These are phyloP conservation scores for Candida freyschussii DNA, from an alignment of 1,139 yeast species.

Conservation along the genomic window DNA sequence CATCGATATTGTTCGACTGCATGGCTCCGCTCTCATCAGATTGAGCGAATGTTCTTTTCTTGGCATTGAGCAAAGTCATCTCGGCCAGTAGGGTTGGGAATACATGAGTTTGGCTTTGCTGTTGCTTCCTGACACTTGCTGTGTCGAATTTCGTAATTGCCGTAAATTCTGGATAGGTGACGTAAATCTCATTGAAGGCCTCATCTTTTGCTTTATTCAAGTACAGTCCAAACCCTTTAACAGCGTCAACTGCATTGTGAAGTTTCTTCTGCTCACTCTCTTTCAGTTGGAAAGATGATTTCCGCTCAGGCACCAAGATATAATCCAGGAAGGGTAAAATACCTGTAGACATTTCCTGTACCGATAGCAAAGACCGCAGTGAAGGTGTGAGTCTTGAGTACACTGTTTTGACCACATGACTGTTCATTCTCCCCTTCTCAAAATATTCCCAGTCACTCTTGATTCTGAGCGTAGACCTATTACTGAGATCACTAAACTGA, in stretches of 20 bases:
- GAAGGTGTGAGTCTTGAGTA: conserved; percentile 16
- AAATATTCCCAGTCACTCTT: conserved; percentile 41
- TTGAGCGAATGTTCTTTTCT: conserved; percentile 33
- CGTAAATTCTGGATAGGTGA: conserved; percentile 28
- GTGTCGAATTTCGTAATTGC: conserved; percentile 20
- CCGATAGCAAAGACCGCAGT: conserved; percentile 13
- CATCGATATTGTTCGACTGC: conserved; percentile 30
- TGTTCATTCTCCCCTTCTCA: conserved; percentile 17
- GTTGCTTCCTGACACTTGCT: conserved; percentile 17
- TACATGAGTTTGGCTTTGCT: conserved; percentile 26
- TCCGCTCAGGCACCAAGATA: conserved; percentile 42
- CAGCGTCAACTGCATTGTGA: conserved; percentile 26
- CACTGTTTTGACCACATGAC: conserved; percentile 10
- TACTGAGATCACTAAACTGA: conserved; percentile 58
- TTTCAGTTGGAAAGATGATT: conserved; percentile 25
- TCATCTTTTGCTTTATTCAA: conserved; percentile 27
- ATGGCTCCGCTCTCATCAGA: conserved; percentile 24
- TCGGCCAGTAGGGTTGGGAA: conserved; percentile 35
- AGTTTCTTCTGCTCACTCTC: conserved; percentile 23
- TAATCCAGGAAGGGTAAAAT: conserved; percentile 45
- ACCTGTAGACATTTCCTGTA: conserved; percentile 23
- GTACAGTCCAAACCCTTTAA: conserved; percentile 29
- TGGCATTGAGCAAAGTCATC: conserved; percentile 33
- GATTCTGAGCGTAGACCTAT: conserved; percentile 30
- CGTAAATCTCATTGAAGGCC: conserved; percentile 25